A percentile compares a stretch with the other conserved stretches of the same genome.
Evolutionary conservation across 1,284 basidiomycete species (phyloP).

Genomic region (Exobasidium rhododendri): DNA sequence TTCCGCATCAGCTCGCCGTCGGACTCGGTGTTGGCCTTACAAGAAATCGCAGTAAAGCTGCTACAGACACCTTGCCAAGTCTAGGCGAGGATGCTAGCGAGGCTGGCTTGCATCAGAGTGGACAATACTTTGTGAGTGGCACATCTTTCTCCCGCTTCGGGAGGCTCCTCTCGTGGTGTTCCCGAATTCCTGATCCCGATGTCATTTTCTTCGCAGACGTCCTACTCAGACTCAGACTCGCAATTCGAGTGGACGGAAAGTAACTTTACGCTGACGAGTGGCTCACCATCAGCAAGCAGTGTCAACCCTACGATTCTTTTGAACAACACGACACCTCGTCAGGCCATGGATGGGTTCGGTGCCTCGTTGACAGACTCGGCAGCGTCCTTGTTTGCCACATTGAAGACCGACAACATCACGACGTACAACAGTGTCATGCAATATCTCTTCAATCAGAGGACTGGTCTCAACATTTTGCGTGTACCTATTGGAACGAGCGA

Average conservation of each 20-base stretch:
- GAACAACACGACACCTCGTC: background rate
- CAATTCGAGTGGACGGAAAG: background rate
- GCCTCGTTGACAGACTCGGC: slow-evolving; percentile 21
- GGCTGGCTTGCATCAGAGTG: background rate
- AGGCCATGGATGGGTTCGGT: slow-evolving; percentile 13
- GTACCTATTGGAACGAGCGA: slow-evolving; percentile 34
- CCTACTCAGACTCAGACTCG: background rate
- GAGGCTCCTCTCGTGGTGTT: too few relatives aligned
- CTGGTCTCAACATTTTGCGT: slow-evolving; percentile 29
- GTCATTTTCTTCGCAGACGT: background rate
- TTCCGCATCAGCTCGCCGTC: slow-evolving; percentile 1
- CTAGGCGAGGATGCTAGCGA: background rate
- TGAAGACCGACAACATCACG: slow-evolving; percentile 22
- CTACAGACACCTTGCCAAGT: background rate
- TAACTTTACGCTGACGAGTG: background rate
- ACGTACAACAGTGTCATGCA: slow-evolving; percentile 32
- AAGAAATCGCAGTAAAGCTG: background rate
- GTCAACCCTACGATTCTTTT: slow-evolving; percentile 1
- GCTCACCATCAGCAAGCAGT: background rate
- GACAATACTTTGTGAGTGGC: background rate
- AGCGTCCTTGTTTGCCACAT: slow-evolving; percentile 23
- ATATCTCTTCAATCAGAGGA: slow-evolving; percentile 34
- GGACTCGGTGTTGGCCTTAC: slow-evolving; percentile 1
- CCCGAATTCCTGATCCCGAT: background rate
- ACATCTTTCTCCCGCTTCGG: background rate